Base-by-base conservation (phyloP, 2,329 filamentous ascomycete genomes). In the Pseudonectria buxi region DNA sequence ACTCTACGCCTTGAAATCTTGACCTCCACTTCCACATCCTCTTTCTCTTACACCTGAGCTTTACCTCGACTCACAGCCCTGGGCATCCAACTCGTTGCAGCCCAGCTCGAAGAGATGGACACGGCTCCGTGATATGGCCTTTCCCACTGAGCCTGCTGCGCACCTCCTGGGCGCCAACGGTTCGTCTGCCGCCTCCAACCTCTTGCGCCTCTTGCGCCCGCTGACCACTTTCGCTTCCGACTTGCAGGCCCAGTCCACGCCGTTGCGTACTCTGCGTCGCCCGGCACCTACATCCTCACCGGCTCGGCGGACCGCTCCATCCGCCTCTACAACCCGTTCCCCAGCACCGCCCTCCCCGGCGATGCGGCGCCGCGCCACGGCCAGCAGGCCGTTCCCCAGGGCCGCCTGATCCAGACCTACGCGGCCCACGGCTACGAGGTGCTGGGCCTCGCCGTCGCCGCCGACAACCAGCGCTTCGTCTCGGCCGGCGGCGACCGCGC, bases 351-450 rank as follows among this genome's bases (percentile, higher is more conserved):
- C 43, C 63, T 44, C 54, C 45, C 50, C 1, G 49, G 53, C 24
- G 38, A 50, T 22, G 44, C 48, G 26, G 40, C 46, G 15, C 56
- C 46, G 30, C 18, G 18, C 18, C 18, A 22, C 5, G 18, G 18
- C 18, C 53, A 61, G 26, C 47, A 47, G 26, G 31, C 46, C 2
- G 44, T 65, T 6, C 68, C 71, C 1, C 56, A 71, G 40, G 74
- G 72, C 47, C 67, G 70, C 2, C 79, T 92, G 4, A 86, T 98
- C 55, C 89, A 95, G 63, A 85, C 79, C 25, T 98, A 95, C 65
- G 69, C 80, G 25, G 86, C 85, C 3, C 92, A 98, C 63, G 89
- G 87, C 47, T 95, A 98, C 67, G 84, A 89, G 50, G 83, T 98
- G 7, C 80, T 95, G 41, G 84, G 86, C 47, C 71, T 98, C 26